phyloP scores from a whole-genome alignment of 257 asterid genomes.

The Prunella vulgaris region DNA sequence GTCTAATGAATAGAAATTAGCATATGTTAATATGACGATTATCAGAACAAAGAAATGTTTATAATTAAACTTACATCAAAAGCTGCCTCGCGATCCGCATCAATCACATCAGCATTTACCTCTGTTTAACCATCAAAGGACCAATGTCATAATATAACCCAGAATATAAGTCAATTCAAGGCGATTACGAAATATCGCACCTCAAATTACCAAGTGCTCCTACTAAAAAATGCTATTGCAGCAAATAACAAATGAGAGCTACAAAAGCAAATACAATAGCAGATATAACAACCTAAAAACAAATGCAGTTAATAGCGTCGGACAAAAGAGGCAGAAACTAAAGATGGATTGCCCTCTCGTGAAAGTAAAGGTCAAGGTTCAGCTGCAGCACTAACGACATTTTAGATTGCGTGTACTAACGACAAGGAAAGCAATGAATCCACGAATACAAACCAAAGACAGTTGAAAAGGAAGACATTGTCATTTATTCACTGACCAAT shows the following conservation, averaged over 20 bases:
- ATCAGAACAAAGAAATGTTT: neutral
- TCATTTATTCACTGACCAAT: neutral
- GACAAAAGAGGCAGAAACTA: neutral
- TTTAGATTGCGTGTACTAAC: neutral
- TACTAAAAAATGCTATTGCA: conserved; percentile 4
- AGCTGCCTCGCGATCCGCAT: conserved; percentile 31
- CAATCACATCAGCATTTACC: conserved; percentile 33
- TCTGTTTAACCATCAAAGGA: conserved; percentile 42
- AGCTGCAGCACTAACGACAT: neutral
- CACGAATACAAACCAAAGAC: neutral
- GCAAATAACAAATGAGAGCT: neutral
- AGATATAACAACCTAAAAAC: neutral
- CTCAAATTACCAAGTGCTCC: conserved; percentile 11
- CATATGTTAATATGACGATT: neutral
- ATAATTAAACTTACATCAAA: conserved; percentile 44
- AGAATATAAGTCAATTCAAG: neutral
- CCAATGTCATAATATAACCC: conserved; percentile 4
- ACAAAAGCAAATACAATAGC: neutral
- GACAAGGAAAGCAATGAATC: neutral
- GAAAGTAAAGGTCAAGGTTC: neutral
- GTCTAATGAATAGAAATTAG: neutral
- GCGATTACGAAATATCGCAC: neutral
- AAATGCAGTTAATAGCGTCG: neutral
- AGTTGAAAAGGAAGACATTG: neutral
- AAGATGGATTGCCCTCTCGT: neutral